Evolutionary conservation across 192 early-diverging fungal species (phyloP).

Genomic region (Linnemannia zychae): DNA sequence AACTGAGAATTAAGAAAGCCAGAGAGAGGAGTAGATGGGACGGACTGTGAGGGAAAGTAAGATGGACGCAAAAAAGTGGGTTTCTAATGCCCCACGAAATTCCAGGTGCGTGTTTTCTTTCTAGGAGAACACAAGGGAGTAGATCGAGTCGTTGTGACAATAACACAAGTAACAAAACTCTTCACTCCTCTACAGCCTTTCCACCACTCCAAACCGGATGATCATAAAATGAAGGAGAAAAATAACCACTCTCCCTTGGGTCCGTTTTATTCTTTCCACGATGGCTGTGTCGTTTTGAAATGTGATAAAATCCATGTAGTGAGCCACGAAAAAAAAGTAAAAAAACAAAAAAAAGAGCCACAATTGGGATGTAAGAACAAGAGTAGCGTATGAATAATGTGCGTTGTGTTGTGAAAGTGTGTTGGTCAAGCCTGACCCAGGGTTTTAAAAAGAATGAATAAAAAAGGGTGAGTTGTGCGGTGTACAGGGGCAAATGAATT

Average conservation of each 20-base stretch:
- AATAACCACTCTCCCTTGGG: not conserved
- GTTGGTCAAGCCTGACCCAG: slow-evolving; percentile 2
- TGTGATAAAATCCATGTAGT: too few relatives aligned
- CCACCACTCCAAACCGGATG: not conserved
- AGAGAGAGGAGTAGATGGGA: too few relatives aligned
- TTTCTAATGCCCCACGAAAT: too few relatives aligned
- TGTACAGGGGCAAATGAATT: not conserved
- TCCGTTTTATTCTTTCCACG: slow-evolving; percentile 6
- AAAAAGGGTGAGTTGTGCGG: not conserved
- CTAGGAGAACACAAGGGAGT: too few relatives aligned
- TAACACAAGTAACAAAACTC: too few relatives aligned
- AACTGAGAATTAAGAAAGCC: too few relatives aligned
- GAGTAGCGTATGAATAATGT: not conserved
- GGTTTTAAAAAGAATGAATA: not conserved
- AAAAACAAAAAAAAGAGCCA: not conserved
- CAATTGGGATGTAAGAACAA: not conserved
- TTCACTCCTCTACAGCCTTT: too few relatives aligned
- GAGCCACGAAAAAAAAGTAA: not conserved
- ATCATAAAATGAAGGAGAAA: too few relatives aligned
- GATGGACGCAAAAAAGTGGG: too few relatives aligned
- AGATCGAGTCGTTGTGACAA: too few relatives aligned
- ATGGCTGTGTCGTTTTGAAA: not conserved
- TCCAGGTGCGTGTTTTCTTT: too few relatives aligned
- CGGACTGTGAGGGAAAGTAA: too few relatives aligned
- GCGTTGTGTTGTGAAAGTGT: not conserved